Percentiles rank a stretch among this genome's conserved stretches.
phyloP scores from a whole-genome alignment of 345 rosid species.

The Physaria fendleri region DNA sequence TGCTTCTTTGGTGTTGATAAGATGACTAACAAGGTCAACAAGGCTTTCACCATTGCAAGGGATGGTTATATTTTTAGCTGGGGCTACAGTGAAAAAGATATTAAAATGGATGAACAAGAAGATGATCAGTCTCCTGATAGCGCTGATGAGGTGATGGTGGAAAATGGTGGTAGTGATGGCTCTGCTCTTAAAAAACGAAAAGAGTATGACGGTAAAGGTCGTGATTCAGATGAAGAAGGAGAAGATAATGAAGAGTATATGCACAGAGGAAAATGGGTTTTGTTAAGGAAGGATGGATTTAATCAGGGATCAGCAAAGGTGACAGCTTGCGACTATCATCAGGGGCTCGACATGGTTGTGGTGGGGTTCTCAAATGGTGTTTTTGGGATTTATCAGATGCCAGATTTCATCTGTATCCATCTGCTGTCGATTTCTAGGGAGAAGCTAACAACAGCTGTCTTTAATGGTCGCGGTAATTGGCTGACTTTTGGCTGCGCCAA shows the following conservation, averaged over 20 bases:
- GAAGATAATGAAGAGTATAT: constrained; percentile 38
- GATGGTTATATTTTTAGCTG: constrained; percentile 81
- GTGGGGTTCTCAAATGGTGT: constrained; percentile 91
- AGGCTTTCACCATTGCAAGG: constrained; percentile 60
- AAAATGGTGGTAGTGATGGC: constrained; percentile 12
- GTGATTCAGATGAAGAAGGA: constrained; percentile 23
- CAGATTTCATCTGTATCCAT: constrained; percentile 85
- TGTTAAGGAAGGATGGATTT: constrained; percentile 78
- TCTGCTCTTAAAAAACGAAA: constrained; percentile 48
- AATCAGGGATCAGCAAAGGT: constrained; percentile 61
- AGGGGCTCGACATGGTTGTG: constrained; percentile 71
- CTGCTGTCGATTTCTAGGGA: constrained; percentile 76
- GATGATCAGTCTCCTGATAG: constrained; percentile 44
- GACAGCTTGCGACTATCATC: constrained; percentile 79
- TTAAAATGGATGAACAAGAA: no score
- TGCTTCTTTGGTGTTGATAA: constrained; percentile 85
- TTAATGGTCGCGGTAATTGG: constrained; percentile 92
- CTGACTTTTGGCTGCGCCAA: constrained; percentile 90
- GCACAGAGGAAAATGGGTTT: constrained; percentile 64
- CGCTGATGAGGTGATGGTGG: constrained; percentile 34
- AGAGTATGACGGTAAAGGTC: constrained; percentile 43
- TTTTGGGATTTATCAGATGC: constrained; percentile 94
- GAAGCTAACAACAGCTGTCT: constrained; percentile 77
- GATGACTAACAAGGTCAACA: constrained; percentile 41
- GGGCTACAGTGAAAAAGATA: constrained; percentile 49